phyloP scores from a whole-genome alignment of 2,329 filamentous ascomycete species.

The Sporothrix euskadiensis region DNA sequence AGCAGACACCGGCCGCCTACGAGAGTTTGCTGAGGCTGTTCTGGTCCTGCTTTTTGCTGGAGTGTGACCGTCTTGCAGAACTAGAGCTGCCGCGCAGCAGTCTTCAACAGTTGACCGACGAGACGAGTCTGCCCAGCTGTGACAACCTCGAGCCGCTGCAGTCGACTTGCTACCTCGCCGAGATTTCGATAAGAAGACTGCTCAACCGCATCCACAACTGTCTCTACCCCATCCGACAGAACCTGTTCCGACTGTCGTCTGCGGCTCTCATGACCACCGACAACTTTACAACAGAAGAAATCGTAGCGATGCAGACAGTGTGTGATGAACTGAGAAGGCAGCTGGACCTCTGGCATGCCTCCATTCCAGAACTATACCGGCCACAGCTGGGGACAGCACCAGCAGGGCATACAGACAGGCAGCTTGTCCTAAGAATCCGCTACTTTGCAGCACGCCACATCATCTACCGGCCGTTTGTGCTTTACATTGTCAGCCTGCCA shows the following conservation, averaged over 20 bases:
- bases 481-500: conserved; percentile 37
- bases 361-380: conserved; percentile 39
- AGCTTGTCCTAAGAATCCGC: conserved; percentile 38
- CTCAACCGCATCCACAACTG: conserved; percentile 42
- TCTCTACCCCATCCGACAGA: conserved; percentile 37
- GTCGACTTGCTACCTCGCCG: conserved; percentile 39
- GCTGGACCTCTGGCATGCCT: conserved; percentile 39
- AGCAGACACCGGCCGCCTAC: not conserved
- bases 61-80: conserved; percentile 41
- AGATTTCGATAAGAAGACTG: conserved; percentile 39
- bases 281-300: conserved; percentile 37
- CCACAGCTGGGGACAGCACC: conserved; percentile 35
- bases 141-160: conserved; percentile 33
- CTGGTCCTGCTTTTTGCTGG: conserved; percentile 40
- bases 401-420: conserved; percentile 33
- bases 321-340: conserved; percentile 40
- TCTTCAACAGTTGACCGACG: conserved; percentile 39
- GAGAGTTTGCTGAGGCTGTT: conserved; percentile 36
- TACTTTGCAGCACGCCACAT: conserved; percentile 41
- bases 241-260: conserved; percentile 35
- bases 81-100: conserved; percentile 40
- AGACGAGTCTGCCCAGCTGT: conserved; percentile 38
- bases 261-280: conserved; percentile 35
- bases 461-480: conserved; percentile 40
- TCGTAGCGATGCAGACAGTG: conserved; percentile 36